A percentile compares a stretch with the other conserved stretches of the same genome.
Evolutionary conservation across 768 basidiomycete species (phyloP).

Genomic region (Candolleomyces eurysporus): DNA sequence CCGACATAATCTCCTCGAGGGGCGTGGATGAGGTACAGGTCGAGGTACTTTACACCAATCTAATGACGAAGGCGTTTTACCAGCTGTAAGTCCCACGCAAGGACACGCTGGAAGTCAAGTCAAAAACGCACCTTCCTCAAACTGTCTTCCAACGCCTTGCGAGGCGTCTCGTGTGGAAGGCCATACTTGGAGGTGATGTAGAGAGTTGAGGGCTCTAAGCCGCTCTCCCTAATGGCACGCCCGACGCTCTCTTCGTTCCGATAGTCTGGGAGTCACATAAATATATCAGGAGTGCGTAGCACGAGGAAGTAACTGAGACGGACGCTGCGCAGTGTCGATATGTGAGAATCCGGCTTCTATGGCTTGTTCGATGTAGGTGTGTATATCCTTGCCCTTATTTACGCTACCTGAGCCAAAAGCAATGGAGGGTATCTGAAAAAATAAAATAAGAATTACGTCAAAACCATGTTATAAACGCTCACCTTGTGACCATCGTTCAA

Average conservation of each 20-base stretch:
- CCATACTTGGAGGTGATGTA: conserved; percentile 58
- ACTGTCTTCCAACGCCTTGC: conserved; percentile 43
- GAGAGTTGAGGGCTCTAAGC: conserved; percentile 41
- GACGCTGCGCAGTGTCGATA: conserved; percentile 61
- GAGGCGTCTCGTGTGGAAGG: conserved; percentile 28
- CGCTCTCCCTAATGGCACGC: conserved; percentile 32
- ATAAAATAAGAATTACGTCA: background rate
- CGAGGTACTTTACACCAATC: conserved; percentile 61
- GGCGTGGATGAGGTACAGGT: conserved; percentile 69
- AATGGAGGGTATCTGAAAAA: conserved; percentile 52
- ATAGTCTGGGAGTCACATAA: conserved; percentile 32
- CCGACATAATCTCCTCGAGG: conserved; percentile 38
- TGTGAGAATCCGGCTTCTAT: conserved; percentile 61
- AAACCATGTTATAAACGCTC: background rate
- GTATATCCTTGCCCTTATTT: conserved; percentile 45
- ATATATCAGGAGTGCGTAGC: background rate
- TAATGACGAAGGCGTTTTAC: conserved; percentile 22
- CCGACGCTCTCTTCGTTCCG: conserved; percentile 33
- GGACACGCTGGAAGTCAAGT: too few species aligned
- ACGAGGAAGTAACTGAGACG: conserved; percentile 6
- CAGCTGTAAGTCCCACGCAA: background rate
- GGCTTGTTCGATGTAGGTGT: conserved; percentile 54
- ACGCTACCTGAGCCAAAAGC: conserved; percentile 61
- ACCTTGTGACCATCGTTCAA: conserved; percentile 44
- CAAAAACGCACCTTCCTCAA: conserved; percentile 43